phyloP scores from a whole-genome alignment of 352 stramenopile species.

The Paralagenidium karlingii region DNA sequence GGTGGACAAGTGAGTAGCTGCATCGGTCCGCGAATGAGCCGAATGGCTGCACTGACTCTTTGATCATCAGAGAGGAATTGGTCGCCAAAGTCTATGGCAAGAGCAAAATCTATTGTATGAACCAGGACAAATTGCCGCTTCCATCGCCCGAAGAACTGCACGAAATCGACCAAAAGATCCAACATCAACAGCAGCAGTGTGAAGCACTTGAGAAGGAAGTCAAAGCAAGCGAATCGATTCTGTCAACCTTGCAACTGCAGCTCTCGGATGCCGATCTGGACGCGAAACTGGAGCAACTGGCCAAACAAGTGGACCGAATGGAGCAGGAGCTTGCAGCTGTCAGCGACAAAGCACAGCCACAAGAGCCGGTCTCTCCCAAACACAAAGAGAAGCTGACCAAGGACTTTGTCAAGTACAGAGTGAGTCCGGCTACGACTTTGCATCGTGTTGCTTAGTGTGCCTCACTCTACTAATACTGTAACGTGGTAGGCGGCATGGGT shows the following conservation, averaged over 20 bases:
- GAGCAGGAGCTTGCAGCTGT: constrained; percentile 34
- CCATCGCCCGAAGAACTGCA: constrained; percentile 29
- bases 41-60: not conserved
- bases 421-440: constrained; percentile 12
- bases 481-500: constrained; percentile 58
- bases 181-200: constrained; percentile 28
- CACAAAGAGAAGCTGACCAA: constrained; percentile 49
- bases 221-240: constrained; percentile 24
- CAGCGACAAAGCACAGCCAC: constrained; percentile 19
- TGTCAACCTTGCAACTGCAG: constrained; percentile 37
- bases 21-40: not conserved
- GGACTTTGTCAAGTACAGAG: constrained; percentile 48
- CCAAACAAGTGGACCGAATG: constrained; percentile 21
- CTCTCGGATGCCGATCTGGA: constrained; percentile 56
- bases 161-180: constrained; percentile 39
- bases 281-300: constrained; percentile 22
- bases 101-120: constrained; percentile 76
- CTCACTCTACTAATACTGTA: too few species aligned
- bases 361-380: constrained; percentile 35
- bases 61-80: constrained; percentile 38
- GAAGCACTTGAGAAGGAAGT: constrained; percentile 32
- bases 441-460: not conserved
- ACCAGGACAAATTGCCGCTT: constrained; percentile 50
- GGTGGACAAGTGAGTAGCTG: constrained; percentile 35
- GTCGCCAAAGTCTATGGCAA: constrained; percentile 68